These are phyloP conservation scores for Boletus smithii DNA, from an alignment of 1,284 basidiomycete species.

Conservation along the genomic window DNA sequence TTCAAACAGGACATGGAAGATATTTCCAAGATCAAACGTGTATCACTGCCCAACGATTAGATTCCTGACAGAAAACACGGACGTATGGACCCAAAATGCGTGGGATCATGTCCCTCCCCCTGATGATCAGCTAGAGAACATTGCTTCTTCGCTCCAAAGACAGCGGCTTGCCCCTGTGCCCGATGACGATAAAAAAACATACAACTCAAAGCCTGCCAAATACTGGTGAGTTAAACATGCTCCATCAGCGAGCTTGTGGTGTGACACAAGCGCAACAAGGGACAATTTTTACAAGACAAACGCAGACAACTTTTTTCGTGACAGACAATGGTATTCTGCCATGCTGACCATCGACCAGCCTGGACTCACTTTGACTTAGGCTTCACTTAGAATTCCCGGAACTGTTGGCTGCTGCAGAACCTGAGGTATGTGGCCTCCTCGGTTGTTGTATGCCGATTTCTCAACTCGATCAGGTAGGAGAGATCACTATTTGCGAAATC, in stretches of 20 bases:
- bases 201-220: conserved; percentile 70
- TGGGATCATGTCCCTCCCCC: conserved; percentile 91
- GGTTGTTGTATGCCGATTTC: neutral
- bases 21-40: too few relatives aligned
- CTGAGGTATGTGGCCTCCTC: conserved; percentile 49
- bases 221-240: conserved; percentile 51
- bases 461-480: conserved; percentile 59
- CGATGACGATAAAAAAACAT: conserved; percentile 60
- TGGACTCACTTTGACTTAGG: conserved; percentile 42
- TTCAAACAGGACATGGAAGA: too few relatives aligned
- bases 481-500: conserved; percentile 73
- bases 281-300: conserved; percentile 89
- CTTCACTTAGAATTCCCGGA: conserved; percentile 92
- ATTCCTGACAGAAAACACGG: conserved; percentile 57
- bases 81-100: conserved; percentile 76
- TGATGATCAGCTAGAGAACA: conserved; percentile 67
- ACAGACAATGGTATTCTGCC: conserved; percentile 72
- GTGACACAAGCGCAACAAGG: conserved; percentile 47
- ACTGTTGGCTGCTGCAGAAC: conserved; percentile 64
- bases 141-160: conserved; percentile 63
- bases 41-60: conserved; percentile 32
- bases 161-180: conserved; percentile 71
- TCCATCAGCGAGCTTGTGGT: neutral
- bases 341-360: neutral
- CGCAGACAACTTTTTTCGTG: conserved; percentile 84